Evolutionary conservation across 768 basidiomycete genomes (phyloP), one percentile per base, ranked within the genome.

Genomic region (Arthromyces matolae): DNA sequence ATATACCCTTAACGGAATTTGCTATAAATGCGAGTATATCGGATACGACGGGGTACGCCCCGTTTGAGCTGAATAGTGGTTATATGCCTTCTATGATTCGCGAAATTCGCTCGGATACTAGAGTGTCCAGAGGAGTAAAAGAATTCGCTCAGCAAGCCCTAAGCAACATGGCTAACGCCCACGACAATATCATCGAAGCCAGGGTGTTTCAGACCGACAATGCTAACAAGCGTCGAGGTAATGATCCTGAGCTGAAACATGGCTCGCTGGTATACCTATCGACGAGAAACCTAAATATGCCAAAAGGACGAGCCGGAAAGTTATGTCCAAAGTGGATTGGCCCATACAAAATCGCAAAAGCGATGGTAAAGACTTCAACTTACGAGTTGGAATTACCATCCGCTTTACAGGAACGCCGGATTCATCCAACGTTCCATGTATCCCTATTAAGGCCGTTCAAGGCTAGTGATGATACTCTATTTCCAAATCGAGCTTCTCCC

Each of bases 1-100:
- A 58, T 6, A 7, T 70, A 1, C 65, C 65, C 2, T 36, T 68
- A 36, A 56, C 61, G 0, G 69, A 73, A 45, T 73, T 75, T 50
- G 71, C 71, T 0, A 62, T 73, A 4, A 76, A 48, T 28, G 22
- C 35, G 1, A 50, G 58, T 29, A 41, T 58, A 3, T 60, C 52
- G 0, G 51, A 40, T 10, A 54, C 65, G 0, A 74, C n/a, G n/a
- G n/a, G n/a, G n/a, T n/a, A n/a, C n/a, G n/a, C n/a, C n/a, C n/a
- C n/a, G n/a, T n/a, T n/a, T 35, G 60, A 32, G 8, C 31, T 64
- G 22, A 65, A 65, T 35, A 8, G 41, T 3, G 63, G 63, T 2
- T 58, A 57, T 44, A 54, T 61, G 49, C 58, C 47, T 31, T 32
- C 55, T 41, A 52, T 61, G 49, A 52, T 29, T 27, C 24, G 2